phyloP scores from a whole-genome alignment of 2,329 filamentous ascomycete genomes.

The Penicillium palitans region DNA sequence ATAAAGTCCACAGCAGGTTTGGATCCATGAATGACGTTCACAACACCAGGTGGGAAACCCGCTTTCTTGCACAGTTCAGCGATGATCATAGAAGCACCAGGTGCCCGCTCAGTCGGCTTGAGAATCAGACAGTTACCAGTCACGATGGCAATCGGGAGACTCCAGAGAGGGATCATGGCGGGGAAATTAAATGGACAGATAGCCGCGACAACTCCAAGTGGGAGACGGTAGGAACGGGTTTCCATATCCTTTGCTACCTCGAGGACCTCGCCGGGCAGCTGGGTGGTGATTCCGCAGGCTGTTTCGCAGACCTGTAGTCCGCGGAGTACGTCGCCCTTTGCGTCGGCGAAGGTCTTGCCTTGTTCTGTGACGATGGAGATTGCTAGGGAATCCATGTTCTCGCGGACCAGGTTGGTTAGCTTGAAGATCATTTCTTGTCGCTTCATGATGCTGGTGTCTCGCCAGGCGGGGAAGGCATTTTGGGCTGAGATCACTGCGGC shows the following conservation, averaged over 20 bases:
- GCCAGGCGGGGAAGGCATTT: constrained; percentile 61
- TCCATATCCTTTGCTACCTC: constrained; percentile 67
- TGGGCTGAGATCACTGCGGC: constrained; percentile 59
- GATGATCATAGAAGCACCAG: constrained; percentile 60
- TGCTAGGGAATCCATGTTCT: constrained; percentile 63
- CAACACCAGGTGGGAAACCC: constrained; percentile 38
- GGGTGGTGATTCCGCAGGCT: constrained; percentile 63
- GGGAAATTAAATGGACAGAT: constrained; percentile 67
- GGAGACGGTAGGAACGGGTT: constrained; percentile 62
- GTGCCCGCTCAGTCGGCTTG: constrained; percentile 62
- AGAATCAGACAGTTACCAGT: constrained; percentile 58
- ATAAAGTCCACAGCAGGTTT: constrained; percentile 62
- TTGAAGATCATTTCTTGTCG: constrained; percentile 65
- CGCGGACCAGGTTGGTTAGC: constrained; percentile 59
- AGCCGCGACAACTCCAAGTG: constrained; percentile 60
- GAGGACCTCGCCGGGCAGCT: constrained; percentile 61
- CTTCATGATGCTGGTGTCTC: constrained; percentile 55
- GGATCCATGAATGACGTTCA: constrained; percentile 35
- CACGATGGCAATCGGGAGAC: constrained; percentile 2
- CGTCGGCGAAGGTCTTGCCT: constrained; percentile 65
- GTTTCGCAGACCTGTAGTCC: constrained; percentile 65
- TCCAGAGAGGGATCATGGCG: constrained; percentile 6
- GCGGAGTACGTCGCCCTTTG: constrained; percentile 62
- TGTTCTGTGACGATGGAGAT: constrained; percentile 64
- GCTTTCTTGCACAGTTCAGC: constrained; percentile 59